Conservation (phyloP, 257 asterid species). For the Nicotiana sylvestris region DNA sequence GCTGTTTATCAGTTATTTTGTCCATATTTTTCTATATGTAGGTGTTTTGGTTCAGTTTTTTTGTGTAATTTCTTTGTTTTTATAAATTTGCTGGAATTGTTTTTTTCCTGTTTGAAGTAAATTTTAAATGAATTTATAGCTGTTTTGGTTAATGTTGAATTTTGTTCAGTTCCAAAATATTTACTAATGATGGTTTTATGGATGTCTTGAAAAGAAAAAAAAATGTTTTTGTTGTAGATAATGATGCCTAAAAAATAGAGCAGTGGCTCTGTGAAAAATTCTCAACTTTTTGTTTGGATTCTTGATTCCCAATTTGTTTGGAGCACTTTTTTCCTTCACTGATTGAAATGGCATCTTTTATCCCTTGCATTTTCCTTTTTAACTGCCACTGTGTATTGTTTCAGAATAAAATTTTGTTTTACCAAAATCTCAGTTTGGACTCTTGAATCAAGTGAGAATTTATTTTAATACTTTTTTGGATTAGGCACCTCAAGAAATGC, state of each 20-base stretch:
- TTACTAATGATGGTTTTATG: not conserved
- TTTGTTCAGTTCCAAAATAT: not conserved
- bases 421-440: constrained; percentile 17
- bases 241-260: constrained; percentile 3
- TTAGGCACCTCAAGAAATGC: not conserved
- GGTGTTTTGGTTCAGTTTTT: not conserved
- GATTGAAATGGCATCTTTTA: constrained; percentile 27
- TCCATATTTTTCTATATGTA: not conserved
- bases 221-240: constrained; percentile 10
- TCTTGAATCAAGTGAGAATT: not conserved
- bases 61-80: not conserved
- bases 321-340: constrained; percentile 21
- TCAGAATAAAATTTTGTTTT: not conserved
- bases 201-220: not conserved
- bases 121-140: not conserved
- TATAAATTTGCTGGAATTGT: not conserved
- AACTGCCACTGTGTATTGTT: not conserved
- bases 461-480: not conserved
- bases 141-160: not conserved
- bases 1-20: not conserved
- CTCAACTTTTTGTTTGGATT: constrained; percentile 26
- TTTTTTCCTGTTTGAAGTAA: not conserved
- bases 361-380: constrained; percentile 13
- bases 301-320: constrained; percentile 36
- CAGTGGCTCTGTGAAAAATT: constrained; percentile 17